Base-by-base conservation (phyloP, 768 basidiomycete genomes). In the Tubosaeta brunneosetosa region DNA sequence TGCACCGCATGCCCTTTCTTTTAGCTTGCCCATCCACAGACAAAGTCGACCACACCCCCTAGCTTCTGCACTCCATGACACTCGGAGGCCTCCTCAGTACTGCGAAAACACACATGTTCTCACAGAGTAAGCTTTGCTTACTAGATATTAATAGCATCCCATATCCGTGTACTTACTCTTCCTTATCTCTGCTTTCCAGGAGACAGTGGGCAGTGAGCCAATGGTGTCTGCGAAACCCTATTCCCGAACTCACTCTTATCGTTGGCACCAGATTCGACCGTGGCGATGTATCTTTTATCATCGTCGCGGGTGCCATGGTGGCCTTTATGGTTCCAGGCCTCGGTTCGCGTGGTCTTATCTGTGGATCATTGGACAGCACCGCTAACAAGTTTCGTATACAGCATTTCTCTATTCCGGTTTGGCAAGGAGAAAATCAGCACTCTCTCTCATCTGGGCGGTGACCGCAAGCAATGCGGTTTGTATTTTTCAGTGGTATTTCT, bases 401-500 rank as follows among this genome's bases (percentile, higher is more conserved):
- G 86, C 81, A 0, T 87, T 88, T 65, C 75, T 88, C 26, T 88
- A 88, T 68, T 85, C 86, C 16, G 86, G 86, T 25, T 73, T 89
- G 17, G 77, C 84, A 29, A 77, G 86, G 43, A 74, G 87, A 61
- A 89, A 89, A 71, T 77, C 76, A 69, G 86, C 76, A 22, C 61
- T 91, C 19, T 81, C 86, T 26, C 67, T 91, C n/a, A 82, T 89
- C 47, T 89, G 86, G 86, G 83, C 77, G 11, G 84, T 86, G 53
- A 74, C 80, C 34, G 85, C 85, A 4, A 78, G 81, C 61, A 89
- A 89, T 60, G 86, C 85, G 7, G 75, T 90, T 56, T 82, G 82
- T 56, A 84, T 89, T 52, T 84, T 89, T 66, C 85, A 88, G 62
- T 91, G 88, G 88, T 91, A 79, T 66, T 76, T 84, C 69, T 86